Percentiles rank a stretch among this genome's conserved stretches.
These are phyloP conservation scores for Aspergillus jensenii DNA, from an alignment of 2,329 filamentous ascomycete genomes.

Conservation along the genomic window DNA sequence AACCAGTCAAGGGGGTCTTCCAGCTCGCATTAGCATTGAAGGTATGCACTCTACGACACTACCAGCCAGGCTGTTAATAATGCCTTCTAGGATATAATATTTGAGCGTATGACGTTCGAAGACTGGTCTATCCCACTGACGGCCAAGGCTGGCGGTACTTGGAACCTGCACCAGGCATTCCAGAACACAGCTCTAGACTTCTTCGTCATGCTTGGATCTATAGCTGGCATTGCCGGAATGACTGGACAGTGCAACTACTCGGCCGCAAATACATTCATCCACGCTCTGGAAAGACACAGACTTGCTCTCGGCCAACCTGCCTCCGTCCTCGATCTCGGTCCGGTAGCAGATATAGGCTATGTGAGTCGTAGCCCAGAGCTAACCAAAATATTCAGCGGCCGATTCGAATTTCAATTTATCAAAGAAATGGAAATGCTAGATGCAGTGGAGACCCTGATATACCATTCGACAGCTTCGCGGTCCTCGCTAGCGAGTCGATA, in stretches of 20 bases:
- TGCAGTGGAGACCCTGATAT: neutral
- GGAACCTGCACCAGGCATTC: conserved; percentile 29
- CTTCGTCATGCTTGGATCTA: conserved; percentile 43
- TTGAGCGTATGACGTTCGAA: conserved; percentile 26
- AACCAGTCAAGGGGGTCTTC: conserved; percentile 18
- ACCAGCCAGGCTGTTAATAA: no score
- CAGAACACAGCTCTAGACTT: conserved; percentile 37
- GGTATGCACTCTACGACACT: no score
- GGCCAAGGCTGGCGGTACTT: conserved; percentile 35
- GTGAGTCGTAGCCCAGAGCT: neutral
- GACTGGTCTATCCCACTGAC: conserved; percentile 29
- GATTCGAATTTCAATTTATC: neutral
- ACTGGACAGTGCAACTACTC: conserved; percentile 37
- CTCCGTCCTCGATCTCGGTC: conserved; percentile 21
- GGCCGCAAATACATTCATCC: conserved; percentile 39
- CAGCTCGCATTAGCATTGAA: conserved; percentile 20
- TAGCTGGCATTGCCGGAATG: conserved; percentile 31
- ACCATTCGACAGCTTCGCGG: neutral
- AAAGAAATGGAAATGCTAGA: neutral
- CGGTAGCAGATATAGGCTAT: conserved; percentile 20
- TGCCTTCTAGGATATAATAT: neutral
- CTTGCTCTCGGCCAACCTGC: conserved; percentile 18
- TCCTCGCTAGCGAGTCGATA: neutral
- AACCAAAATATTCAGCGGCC: neutral
- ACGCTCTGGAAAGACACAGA: conserved; percentile 28